Base-by-base conservation (phyloP, 768 basidiomycete genomes). In the Pleurotus tuber-regium region DNA sequence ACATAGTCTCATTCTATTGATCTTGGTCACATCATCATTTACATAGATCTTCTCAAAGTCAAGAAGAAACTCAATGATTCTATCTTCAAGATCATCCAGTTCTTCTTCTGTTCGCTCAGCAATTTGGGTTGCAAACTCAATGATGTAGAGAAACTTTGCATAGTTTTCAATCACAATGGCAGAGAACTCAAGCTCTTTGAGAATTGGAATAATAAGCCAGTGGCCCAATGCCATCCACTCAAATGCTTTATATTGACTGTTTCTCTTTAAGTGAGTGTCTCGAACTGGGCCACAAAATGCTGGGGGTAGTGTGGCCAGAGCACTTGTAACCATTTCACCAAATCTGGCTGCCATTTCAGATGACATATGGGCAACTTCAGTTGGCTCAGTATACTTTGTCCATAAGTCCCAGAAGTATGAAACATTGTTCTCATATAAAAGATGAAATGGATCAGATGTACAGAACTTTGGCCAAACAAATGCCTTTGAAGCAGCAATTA, bases 161-260 rank as follows among this genome's bases (percentile, higher is more conserved):
- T n/a, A n/a, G n/a, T n/a, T n/a, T n/a, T n/a, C n/a, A n/a, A n/a
- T 50, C 2, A 69, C 51, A 1, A 18, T 1, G 8, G 53, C 16
- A 33, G 63, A 39, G 29, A 69, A 56, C 23, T 53, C 59, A 14
- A 69, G 42, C 52, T 70, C 68, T 14, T 66, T 56, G 4, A 60
- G 64, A 38, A n/a, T n/a, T n/a, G n/a, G n/a, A n/a, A n/a, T n/a
- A n/a, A n/a, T n/a, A n/a, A n/a, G n/a, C n/a, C n/a, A n/a, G n/a
- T n/a, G n/a, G n/a, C n/a, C n/a, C n/a, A n/a, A n/a, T n/a, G n/a
- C n/a, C n/a, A n/a, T n/a, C 64, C 64, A 70, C 56, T 68, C 65
- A 54, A 63, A 71, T 0, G 62, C 58, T 46, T 70, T 71, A 51
- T 69, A 70, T 47, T 69, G 67, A 44, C 67, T 69, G 19, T 70